Percentiles rank a stretch among this genome's conserved stretches.
Evolutionary conservation across 805 yeast species (phyloP).

Genomic region (Tanozyma kutaoensis): DNA sequence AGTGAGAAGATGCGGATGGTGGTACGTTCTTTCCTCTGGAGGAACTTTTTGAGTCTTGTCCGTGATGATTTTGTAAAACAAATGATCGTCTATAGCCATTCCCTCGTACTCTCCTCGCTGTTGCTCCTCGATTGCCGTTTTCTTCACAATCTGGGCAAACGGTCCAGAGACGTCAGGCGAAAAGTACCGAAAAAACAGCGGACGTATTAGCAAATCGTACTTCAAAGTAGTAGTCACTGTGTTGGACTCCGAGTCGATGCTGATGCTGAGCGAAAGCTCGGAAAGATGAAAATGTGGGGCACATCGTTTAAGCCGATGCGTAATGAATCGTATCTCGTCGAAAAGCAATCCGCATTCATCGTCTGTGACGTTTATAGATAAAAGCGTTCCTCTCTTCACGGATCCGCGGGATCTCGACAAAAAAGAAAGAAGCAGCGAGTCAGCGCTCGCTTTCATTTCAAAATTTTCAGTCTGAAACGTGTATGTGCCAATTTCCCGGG

Average conservation of each 20-base stretch:
- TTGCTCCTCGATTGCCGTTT: not conserved
- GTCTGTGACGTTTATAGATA: constrained; percentile 5
- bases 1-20: constrained; percentile 30
- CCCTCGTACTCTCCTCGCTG: not conserved
- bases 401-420: constrained; percentile 2
- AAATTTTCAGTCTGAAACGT: constrained; percentile 2
- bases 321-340: constrained; percentile 5
- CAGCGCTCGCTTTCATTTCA: constrained; percentile 4
- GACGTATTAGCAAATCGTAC: constrained; percentile 3
- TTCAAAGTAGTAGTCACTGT: constrained; percentile 1
- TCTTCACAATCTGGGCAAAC: constrained; percentile 1
- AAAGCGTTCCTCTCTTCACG: constrained; percentile 2
- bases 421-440: constrained; percentile 3
- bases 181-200: constrained; percentile 6
- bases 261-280: constrained; percentile 1
- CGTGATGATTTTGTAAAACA: constrained; percentile 39
- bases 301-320: constrained; percentile 4
- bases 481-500: too few relatives aligned
- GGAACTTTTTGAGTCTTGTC: constrained; percentile 23
- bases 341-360: constrained; percentile 1
- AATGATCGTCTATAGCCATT: constrained; percentile 16
- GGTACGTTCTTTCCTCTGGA: constrained; percentile 7
- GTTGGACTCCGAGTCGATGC: constrained; percentile 2
- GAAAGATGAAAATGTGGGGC: constrained; percentile 3
- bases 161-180: constrained; percentile 6